These are phyloP conservation scores for Hemisphaericaspora xylofermentans DNA, from an alignment of 1,139 yeast species.

Conservation along the genomic window DNA sequence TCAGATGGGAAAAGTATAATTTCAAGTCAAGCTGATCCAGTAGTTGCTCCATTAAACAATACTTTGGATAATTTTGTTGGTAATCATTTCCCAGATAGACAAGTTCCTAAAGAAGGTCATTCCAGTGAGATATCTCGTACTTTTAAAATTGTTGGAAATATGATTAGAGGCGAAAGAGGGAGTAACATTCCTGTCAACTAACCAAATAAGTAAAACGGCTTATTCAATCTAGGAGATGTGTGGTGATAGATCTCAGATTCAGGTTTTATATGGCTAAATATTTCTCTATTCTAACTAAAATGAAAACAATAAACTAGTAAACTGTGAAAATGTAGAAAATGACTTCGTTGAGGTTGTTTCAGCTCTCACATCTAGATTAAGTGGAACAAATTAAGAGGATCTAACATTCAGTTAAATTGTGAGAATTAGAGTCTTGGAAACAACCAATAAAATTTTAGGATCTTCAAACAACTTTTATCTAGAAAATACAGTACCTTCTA, in stretches of 20 bases:
- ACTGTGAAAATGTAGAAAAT: neutral
- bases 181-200: neutral
- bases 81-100: constrained; percentile 39
- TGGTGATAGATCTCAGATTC: neutral
- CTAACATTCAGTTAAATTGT: no score
- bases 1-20: constrained; percentile 61
- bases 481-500: no score
- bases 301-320: neutral
- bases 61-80: constrained; percentile 46
- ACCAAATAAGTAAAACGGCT: neutral
- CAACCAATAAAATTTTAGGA: no score
- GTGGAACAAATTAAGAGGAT: no score
- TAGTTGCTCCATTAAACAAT: constrained; percentile 59
- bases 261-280: neutral
- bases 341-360: no score
- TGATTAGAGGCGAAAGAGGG: constrained; percentile 16
- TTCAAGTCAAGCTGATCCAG: constrained; percentile 61
- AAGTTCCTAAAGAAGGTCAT: constrained; percentile 39
- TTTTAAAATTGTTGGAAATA: constrained; percentile 40
- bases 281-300: neutral
- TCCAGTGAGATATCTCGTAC: constrained; percentile 57
- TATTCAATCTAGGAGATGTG: neutral
- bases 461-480: no score
- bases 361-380: no score
- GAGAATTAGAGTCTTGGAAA: no score